Conservation (phyloP, 2,329 filamentous ascomycete species). For the Orbilia ellipsospora region DNA sequence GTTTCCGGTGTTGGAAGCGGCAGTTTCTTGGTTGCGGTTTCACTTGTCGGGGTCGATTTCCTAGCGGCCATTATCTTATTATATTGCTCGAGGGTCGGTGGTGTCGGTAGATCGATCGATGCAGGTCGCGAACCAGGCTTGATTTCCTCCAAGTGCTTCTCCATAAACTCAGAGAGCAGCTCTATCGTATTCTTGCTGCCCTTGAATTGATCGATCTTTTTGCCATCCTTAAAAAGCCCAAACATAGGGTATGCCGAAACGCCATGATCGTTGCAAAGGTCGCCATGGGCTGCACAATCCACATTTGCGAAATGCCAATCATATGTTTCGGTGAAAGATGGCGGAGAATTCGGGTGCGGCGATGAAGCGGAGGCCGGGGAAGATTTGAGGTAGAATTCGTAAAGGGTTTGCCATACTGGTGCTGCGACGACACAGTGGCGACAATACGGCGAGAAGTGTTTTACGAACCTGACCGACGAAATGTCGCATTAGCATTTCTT, state of each 20-base stretch:
- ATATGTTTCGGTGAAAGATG: constrained; percentile 80
- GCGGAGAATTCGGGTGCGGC: constrained; percentile 68
- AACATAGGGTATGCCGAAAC: constrained; percentile 81
- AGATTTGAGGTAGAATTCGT: constrained; percentile 94
- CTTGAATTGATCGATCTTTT: constrained; percentile 71
- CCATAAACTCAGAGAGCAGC: constrained; percentile 75
- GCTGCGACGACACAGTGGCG: constrained; percentile 82
- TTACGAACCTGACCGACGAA: constrained; percentile 64
- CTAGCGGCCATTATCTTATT: constrained; percentile 58
- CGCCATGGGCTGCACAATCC: constrained; percentile 85
- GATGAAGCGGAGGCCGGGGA: constrained; percentile 71
- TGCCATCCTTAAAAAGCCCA: constrained; percentile 81
- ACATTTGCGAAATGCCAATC: constrained; percentile 87
- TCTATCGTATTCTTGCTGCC: constrained; percentile 75
- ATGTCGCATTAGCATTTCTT: neutral
- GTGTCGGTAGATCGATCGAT: constrained; percentile 75
- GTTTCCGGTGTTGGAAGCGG: constrained; percentile 12
- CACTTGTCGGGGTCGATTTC: constrained; percentile 57
- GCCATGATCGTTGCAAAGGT: constrained; percentile 76
- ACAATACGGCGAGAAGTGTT: constrained; percentile 68
- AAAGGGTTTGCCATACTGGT: constrained; percentile 88
- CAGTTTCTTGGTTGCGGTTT: constrained; percentile 57
- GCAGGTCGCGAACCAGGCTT: constrained; percentile 82
- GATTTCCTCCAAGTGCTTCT: constrained; percentile 78
- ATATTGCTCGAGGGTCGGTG: constrained; percentile 67